A percentile compares a stretch with the other conserved stretches of the same genome.
These are phyloP conservation scores for sunflower (Helianthus annuus) DNA, from an alignment of 129 eudicot genomes.

Conservation along the genomic window HanXRQr2.0-SUNRISE NC_035439.2:70874301-70874800, in stretches of 20 bases:
- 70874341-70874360: conserved; percentile 13
- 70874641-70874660: conserved; percentile 8
- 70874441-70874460: conserved; percentile 35
- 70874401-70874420: conserved; percentile 19
- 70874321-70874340: conserved; percentile 27
- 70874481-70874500: conserved; percentile 39
- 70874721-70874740: conserved; percentile 5
- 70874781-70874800: conserved; percentile 11
- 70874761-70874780: conserved; percentile 8
- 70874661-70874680: conserved; percentile 11
- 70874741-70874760: conserved; percentile 6
- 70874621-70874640: background rate
- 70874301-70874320: conserved; percentile 24
- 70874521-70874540: background rate
- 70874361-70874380: conserved; percentile 24
- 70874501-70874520: conserved; percentile 17
- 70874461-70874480: conserved; percentile 43
- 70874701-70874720: conserved; percentile 10
- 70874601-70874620: background rate
- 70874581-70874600: background rate
- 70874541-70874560: background rate
- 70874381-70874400: conserved; percentile 46
- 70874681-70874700: conserved; percentile 8
- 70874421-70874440: conserved; percentile 38
- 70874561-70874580: background rate